Conservation (phyloP, 352 stramenopile species). For the Halophytophthora polymorphica region DNA sequence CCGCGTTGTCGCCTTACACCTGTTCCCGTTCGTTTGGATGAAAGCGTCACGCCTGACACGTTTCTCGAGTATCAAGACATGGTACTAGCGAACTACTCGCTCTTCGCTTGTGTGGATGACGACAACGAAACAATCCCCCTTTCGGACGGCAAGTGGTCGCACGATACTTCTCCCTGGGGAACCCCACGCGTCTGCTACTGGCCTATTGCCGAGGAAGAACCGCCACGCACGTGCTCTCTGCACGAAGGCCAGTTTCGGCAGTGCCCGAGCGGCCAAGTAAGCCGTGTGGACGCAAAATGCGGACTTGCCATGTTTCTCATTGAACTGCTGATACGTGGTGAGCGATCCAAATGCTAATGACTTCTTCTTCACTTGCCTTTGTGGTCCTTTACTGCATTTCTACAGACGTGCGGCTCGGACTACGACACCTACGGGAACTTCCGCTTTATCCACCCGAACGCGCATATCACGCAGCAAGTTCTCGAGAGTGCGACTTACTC, state of each 20-base stretch:
- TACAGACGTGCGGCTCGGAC: constrained; percentile 56
- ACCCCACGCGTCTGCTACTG: constrained; percentile 82
- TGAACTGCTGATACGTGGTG: no score
- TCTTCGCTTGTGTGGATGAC: constrained; percentile 34
- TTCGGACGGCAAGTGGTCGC: constrained; percentile 31
- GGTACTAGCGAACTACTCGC: constrained; percentile 33
- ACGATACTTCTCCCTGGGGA: constrained; percentile 50
- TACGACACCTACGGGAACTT: constrained; percentile 63
- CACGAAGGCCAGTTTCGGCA: constrained; percentile 27
- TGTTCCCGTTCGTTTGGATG: constrained; percentile 50
- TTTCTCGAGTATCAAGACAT: constrained; percentile 31
- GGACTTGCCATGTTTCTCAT: no score
- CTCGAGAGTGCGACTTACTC: constrained; percentile 51
- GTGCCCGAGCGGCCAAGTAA: constrained; percentile 38
- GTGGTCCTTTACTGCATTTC: neutral
- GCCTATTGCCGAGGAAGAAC: constrained; percentile 77
- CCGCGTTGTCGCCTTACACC: constrained; percentile 68
- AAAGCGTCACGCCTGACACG: constrained; percentile 22
- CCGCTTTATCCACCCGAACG: constrained; percentile 52
- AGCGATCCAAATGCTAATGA: neutral
- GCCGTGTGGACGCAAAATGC: no score
- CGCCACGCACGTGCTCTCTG: constrained; percentile 55
- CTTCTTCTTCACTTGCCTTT: neutral
- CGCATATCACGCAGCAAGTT: constrained; percentile 30
- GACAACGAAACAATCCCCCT: constrained; percentile 33